A percentile compares a stretch with the other conserved stretches of the same genome.
Evolutionary conservation across 2,329 filamentous ascomycete species (phyloP).

Genomic region (Xylariales sp.): DNA sequence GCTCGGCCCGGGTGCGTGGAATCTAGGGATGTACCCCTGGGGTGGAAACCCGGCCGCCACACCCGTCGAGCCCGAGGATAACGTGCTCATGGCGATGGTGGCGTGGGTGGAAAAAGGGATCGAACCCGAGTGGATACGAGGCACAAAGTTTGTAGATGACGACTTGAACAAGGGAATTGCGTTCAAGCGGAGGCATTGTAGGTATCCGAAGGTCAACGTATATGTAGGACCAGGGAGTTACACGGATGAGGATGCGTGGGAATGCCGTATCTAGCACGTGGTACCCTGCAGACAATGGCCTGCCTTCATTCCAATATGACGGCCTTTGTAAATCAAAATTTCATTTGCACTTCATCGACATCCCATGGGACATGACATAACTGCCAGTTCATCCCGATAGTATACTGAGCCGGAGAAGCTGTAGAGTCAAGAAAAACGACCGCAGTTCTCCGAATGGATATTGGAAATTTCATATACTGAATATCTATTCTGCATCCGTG

Average conservation of each 20-base stretch:
- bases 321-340: no score
- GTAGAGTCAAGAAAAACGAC: no score
- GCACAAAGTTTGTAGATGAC: constrained; percentile 2
- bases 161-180: neutral
- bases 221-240: constrained; percentile 1
- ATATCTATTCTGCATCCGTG: no score
- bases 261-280: no score
- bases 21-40: constrained; percentile 1
- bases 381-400: no score
- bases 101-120: constrained; percentile 4
- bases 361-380: no score
- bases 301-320: no score
- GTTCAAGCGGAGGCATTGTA: constrained; percentile 1
- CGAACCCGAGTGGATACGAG: neutral
- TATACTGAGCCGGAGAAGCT: no score
- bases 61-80: constrained; percentile 1
- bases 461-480: no score
- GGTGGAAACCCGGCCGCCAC: neutral
- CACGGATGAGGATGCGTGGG: neutral
- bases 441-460: no score
- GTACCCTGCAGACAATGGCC: no score
- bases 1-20: neutral
- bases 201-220: neutral
- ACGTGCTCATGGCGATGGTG: constrained; percentile 4
- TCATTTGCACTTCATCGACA: no score